Percentiles rank a stretch among this genome's conserved stretches.
Evolutionary conservation across 1,139 yeast species (phyloP).

Genomic region (Hansenula lynferdii): DNA sequence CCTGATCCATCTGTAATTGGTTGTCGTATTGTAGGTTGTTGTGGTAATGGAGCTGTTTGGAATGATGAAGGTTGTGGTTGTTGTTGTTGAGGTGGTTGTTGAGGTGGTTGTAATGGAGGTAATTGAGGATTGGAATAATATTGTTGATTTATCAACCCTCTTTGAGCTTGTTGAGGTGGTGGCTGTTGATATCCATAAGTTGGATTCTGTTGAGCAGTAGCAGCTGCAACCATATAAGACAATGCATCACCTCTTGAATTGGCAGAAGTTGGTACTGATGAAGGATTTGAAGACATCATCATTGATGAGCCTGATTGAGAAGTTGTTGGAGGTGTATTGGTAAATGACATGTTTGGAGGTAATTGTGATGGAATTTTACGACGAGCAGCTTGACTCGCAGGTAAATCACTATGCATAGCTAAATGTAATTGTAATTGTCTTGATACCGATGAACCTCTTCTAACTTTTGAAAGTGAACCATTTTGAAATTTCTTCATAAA

Average conservation of each 20-base stretch:
- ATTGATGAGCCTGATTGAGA: background rate
- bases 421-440: constrained; percentile 73
- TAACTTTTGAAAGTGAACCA: constrained; percentile 67
- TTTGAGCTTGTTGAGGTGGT: no score
- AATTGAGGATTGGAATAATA: constrained; percentile 2
- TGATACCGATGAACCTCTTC: constrained; percentile 77
- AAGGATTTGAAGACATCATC: background rate
- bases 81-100: no score
- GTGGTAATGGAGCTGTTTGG: constrained; percentile 11
- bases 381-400: constrained; percentile 24
- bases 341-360: background rate
- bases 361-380: constrained; percentile 17
- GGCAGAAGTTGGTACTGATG: constrained; percentile 12
- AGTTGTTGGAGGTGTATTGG: background rate
- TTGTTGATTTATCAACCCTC: no score
- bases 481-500: constrained; percentile 73
- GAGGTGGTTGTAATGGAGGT: no score
- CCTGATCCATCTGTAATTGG: constrained; percentile 4
- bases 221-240: constrained; percentile 5
- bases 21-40: constrained; percentile 5
- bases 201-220: constrained; percentile 1
- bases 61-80: background rate
- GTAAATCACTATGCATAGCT: constrained; percentile 64
- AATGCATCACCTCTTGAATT: constrained; percentile 8
- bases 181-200: constrained; percentile 5